Evolutionary conservation across 352 stramenopile species (phyloP), one percentile per base, ranked within the genome.

Genomic region (Phytophthora hibernalis): DNA sequence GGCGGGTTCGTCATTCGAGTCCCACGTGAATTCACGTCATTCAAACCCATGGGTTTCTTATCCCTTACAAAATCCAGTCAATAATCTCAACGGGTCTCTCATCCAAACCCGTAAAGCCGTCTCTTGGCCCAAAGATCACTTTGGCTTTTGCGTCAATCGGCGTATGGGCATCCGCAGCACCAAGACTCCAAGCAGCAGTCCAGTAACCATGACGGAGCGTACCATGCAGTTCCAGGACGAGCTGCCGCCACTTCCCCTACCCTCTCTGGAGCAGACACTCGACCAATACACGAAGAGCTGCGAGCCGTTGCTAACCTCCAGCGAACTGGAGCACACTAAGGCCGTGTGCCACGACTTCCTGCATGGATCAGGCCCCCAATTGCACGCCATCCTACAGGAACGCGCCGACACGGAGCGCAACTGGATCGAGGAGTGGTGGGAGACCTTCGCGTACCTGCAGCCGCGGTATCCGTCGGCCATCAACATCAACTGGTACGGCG

Each of bases 401-500:
- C 84, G 87, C 20, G 90, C 89, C 20, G 82, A 90, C 65, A 81
- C 79, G 54, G 86, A 95, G 72, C 85, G 85, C 65, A 97, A 97
- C 68, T 97, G 90, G 90, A 65, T 97, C 51, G 88, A 98, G 67
- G 81, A 98, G 45, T 99, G 97, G 96, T 99, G 96, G 96, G 98
- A 99, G 78, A 97, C 94, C 3, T 89, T 98, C 33, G 97, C 90
- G 59, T 99, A 99, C 82, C 64, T 99, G 57, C 91, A 98, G 71
- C 89, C 87, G 63, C 84, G 88, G 18, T 98, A 99, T 73, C 95
- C 96, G 49, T 96, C 97, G 37, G 93, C 97, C 18, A 95, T 99
- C 70, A 99, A 99, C 73, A 96, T 99, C 61, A 98, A 96, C 59
- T 99, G 98, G 88, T 99, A 98, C 79, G 98, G 98, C 73, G 93